Percentiles rank a stretch among this genome's conserved stretches.
Evolutionary conservation across 1,284 basidiomycete species (phyloP).

Genomic region (Fomes fomentarius): DNA sequence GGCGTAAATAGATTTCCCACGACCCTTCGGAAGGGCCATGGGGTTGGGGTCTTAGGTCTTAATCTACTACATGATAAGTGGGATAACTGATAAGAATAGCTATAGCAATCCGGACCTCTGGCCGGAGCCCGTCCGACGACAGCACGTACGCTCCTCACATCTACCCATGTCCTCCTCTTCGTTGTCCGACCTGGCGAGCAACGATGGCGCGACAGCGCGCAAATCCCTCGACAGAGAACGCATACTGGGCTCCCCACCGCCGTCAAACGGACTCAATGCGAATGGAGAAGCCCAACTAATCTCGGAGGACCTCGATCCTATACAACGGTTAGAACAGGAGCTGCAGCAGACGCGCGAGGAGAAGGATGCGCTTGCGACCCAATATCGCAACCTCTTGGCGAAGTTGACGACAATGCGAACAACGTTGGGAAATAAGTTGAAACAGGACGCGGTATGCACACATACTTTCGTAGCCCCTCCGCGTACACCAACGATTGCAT

Average conservation of each 20-base stretch:
- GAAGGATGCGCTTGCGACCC: constrained; percentile 82
- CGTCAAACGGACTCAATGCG: constrained; percentile 33
- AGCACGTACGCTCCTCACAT: constrained; percentile 6
- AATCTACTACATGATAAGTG: not conserved
- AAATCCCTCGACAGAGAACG: constrained; percentile 34
- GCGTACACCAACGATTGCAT: constrained; percentile 33
- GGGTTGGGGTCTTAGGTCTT: too few species aligned
- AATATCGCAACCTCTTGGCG: constrained; percentile 86
- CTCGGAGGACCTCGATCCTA: constrained; percentile 43
- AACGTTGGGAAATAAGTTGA: constrained; percentile 91
- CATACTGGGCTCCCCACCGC: constrained; percentile 27
- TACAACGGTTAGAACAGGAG: constrained; percentile 59
- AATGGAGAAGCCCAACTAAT: constrained; percentile 28
- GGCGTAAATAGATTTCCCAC: too few species aligned
- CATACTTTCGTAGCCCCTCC: constrained; percentile 13
- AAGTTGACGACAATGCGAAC: constrained; percentile 94
- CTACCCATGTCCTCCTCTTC: constrained; percentile 23
- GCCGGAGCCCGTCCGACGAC: not conserved
- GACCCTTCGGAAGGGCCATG: too few species aligned
- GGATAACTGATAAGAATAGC: not conserved
- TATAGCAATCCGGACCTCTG: not conserved
- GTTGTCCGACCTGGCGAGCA: constrained; percentile 21
- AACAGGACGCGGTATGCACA: constrained; percentile 87
- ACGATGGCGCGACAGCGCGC: constrained; percentile 23
- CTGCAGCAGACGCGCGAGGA: constrained; percentile 71